Evolutionary conservation across 2,329 filamentous ascomycete species (phyloP).

Genomic region (Fusarium succisae): DNA sequence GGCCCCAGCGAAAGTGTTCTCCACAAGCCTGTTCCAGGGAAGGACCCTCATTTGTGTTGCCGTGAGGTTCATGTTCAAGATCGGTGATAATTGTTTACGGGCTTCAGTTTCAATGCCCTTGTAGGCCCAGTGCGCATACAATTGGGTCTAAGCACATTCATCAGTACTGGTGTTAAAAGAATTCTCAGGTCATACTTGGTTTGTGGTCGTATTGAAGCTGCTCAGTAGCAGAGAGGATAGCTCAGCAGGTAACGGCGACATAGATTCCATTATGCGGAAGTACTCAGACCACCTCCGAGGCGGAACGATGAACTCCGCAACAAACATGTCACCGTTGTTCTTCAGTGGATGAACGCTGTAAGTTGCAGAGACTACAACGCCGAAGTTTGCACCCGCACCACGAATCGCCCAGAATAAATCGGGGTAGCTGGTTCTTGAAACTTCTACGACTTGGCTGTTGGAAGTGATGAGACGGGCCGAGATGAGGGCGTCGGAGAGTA

Average conservation of each 20-base stretch:
- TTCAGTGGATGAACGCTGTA: background rate
- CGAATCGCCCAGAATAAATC: background rate
- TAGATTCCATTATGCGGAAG: background rate
- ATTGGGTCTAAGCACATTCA: background rate
- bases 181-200: background rate
- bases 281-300: background rate
- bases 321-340: background rate
- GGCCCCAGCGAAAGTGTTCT: background rate
- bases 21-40: background rate
- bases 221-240: background rate
- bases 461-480: background rate
- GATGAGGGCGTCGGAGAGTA: background rate
- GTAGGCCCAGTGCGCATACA: background rate
- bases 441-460: accelerated
- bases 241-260: background rate
- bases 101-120: background rate
- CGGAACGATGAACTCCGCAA: background rate
- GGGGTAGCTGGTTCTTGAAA: accelerated
- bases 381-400: background rate
- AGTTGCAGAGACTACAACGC: background rate
- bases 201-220: background rate
- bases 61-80: background rate
- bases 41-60: background rate
- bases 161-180: accelerated
- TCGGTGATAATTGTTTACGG: accelerated